Percentiles rank a stretch among this genome's conserved stretches.
These are phyloP conservation scores for Rhynchospora pubera DNA, from an alignment of 176 grass and related monocot species.

Conservation along the genomic window DNA sequence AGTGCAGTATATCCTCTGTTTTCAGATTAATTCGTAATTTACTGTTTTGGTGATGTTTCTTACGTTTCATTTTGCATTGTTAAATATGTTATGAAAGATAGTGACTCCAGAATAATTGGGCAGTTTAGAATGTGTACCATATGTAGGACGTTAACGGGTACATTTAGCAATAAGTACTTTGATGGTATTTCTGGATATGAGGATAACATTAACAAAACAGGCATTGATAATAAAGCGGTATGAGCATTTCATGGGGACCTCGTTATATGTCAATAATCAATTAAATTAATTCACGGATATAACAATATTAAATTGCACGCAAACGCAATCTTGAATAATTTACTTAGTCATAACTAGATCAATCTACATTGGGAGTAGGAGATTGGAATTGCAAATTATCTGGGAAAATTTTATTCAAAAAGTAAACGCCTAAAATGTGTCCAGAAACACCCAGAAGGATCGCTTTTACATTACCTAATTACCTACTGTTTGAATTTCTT, in stretches of 20 bases:
- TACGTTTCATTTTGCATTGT: neutral
- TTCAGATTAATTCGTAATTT: neutral
- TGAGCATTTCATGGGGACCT: conserved; percentile 6
- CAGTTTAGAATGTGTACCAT: neutral
- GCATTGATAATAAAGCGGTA: neutral
- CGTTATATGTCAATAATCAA: neutral
- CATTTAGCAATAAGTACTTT: neutral
- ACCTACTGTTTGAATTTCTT: neutral
- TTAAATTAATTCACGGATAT: neutral
- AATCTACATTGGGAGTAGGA: neutral
- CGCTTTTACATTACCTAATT: neutral
- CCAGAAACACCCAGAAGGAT: neutral
- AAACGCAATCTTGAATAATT: conserved; percentile 16
- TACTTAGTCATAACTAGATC: neutral
- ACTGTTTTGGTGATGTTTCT: neutral
- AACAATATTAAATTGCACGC: neutral
- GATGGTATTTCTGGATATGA: neutral
- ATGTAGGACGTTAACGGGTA: neutral
- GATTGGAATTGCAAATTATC: neutral
- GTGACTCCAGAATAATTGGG: neutral
- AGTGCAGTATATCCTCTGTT: neutral
- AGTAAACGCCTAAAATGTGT: neutral
- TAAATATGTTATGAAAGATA: neutral
- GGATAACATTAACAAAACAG: conserved; percentile 16
- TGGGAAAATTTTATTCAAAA: neutral